Percentiles rank a stretch among this genome's conserved stretches.
phyloP scores from a whole-genome alignment of 2,329 filamentous ascomycete species.

The Lasiodiplodia hormozganensis region DNA sequence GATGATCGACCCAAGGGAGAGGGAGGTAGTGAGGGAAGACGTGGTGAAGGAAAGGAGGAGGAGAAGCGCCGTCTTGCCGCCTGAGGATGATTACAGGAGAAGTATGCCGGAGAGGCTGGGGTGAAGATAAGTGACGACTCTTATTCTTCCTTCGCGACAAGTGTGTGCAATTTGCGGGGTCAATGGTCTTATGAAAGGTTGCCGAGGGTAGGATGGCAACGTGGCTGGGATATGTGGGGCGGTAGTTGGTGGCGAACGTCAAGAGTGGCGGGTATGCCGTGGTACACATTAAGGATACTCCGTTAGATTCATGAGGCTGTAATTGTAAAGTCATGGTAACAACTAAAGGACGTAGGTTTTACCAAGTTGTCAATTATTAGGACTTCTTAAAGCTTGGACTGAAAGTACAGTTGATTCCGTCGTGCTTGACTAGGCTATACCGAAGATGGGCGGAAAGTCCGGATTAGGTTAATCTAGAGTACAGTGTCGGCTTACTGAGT shows the following conservation, averaged over 20 bases:
- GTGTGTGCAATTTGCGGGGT: not conserved
- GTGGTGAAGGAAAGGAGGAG: conserved; percentile 17
- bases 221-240: not conserved
- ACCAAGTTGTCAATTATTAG: not conserved
- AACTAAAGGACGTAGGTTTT: not conserved
- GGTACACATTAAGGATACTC: not conserved
- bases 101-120: conserved; percentile 13
- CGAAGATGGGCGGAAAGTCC: not conserved
- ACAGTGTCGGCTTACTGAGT: no score
- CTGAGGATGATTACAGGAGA: not conserved
- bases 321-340: not conserved
- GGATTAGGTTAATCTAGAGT: no score
- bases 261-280: not conserved
- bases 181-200: not conserved
- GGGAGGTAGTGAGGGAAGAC: not conserved
- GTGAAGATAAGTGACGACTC: not conserved
- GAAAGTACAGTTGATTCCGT: not conserved
- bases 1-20: not conserved
- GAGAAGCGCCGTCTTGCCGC: not conserved
- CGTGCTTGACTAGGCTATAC: not conserved
- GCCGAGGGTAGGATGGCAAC: not conserved
- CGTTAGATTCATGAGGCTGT: not conserved
- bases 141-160: not conserved
- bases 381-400: not conserved
- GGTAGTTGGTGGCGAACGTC: no score